phyloP scores from a whole-genome alignment of 1,284 basidiomycete species.

The Exsudoporus floridanus region DNA sequence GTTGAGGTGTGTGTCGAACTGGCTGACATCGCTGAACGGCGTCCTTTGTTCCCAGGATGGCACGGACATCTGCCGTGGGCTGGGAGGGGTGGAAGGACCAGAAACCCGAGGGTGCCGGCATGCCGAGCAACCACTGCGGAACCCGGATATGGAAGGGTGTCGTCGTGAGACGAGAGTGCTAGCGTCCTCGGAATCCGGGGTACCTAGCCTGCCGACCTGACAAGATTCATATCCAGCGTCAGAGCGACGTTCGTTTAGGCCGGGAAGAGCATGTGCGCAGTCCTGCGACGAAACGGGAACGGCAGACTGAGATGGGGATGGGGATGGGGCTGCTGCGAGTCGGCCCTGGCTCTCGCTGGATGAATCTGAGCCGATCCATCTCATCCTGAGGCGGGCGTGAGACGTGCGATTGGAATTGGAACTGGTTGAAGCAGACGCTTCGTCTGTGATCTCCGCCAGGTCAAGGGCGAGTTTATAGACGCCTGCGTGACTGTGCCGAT shows the following conservation, averaged over 20 bases:
- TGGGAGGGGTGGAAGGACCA: slow-evolving; percentile 9
- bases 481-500: slow-evolving; percentile 13
- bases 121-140: slow-evolving; percentile 31
- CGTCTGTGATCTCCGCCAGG: slow-evolving; percentile 16
- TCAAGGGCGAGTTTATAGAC: slow-evolving; percentile 22
- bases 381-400: slow-evolving; percentile 16
- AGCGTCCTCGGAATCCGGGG: slow-evolving; percentile 21
- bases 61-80: slow-evolving; percentile 1
- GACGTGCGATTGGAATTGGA: not conserved
- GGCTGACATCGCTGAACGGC: slow-evolving; percentile 4
- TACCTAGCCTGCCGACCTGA: not conserved
- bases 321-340: too few species aligned
- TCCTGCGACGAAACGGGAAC: slow-evolving; percentile 1
- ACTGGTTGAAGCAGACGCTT: not conserved
- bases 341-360: too few species aligned
- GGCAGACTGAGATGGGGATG: slow-evolving; percentile 3
- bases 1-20: not conserved
- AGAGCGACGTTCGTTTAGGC: slow-evolving; percentile 2
- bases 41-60: not conserved
- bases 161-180: not conserved
- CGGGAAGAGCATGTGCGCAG: not conserved
- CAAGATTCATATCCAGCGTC: not conserved
- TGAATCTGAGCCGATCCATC: slow-evolving; percentile 20
- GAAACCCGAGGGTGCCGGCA: slow-evolving; percentile 25
- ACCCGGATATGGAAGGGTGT: slow-evolving; percentile 12